Evolutionary conservation across 352 stramenopile genomes (phyloP).

Genomic region (Phytopythium montanum): DNA sequence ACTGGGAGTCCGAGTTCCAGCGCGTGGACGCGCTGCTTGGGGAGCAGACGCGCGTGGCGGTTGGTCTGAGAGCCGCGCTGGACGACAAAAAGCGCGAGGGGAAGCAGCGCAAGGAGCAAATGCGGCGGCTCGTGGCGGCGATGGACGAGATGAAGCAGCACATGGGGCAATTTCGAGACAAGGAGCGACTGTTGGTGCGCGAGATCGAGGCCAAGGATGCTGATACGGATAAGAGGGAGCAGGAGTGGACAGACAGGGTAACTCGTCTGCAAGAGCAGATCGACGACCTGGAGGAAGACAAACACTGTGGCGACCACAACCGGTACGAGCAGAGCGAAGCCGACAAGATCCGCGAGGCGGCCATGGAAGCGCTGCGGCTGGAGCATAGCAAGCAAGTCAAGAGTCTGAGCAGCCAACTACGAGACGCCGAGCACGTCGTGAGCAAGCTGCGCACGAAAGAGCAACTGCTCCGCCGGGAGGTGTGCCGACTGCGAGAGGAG

Average conservation of each 20-base stretch:
- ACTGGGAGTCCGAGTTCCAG: conserved; percentile 51
- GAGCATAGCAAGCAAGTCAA: conserved; percentile 29
- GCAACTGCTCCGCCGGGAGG: conserved; percentile 39
- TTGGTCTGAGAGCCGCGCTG: conserved; percentile 11
- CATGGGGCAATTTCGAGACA: conserved; percentile 8
- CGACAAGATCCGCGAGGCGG: conserved; percentile 16
- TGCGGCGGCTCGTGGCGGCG: conserved; percentile 24
- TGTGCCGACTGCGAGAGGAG: conserved; percentile 53
- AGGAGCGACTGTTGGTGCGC: conserved; percentile 5
- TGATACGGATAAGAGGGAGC: conserved; percentile 9
- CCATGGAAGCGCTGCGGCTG: conserved; percentile 22
- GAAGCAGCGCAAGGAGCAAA: conserved; percentile 40
- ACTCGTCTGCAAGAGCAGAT: conserved; percentile 29
- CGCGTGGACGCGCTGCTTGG: conserved; percentile 24
- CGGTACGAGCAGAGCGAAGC: conserved; percentile 16
- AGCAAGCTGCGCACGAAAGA: conserved; percentile 50
- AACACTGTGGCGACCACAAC: conserved; percentile 14
- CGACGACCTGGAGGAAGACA: conserved; percentile 18
- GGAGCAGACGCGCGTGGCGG: conserved; percentile 13
- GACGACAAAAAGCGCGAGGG: conserved; percentile 26
- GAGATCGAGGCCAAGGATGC: conserved; percentile 9
- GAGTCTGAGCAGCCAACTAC: conserved; percentile 24
- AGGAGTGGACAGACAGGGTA: conserved; percentile 21
- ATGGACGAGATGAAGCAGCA: conserved; percentile 34
- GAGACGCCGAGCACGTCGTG: conserved; percentile 10